phyloP scores from a whole-genome alignment of 1,284 basidiomycete genomes.

The Trichosporon asahii region DNA sequence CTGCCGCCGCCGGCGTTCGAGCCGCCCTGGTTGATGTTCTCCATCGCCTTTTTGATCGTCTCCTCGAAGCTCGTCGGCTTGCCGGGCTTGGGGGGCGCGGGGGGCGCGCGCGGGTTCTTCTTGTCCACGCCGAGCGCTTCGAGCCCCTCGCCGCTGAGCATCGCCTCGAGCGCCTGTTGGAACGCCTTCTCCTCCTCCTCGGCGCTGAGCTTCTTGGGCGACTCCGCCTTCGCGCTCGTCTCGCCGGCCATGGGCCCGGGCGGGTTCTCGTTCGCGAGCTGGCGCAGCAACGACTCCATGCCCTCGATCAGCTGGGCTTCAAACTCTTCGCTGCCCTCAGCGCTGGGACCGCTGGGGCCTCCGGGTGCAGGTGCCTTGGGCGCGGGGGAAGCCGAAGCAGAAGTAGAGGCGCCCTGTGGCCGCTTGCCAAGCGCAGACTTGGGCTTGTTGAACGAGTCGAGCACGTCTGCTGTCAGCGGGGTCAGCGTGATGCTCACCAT shows the following conservation, averaged over 20 bases:
- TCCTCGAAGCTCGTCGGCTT: conserved; percentile 63
- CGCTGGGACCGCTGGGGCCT: conserved; percentile 22
- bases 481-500: background rate
- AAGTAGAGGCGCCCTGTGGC: background rate
- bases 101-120: background rate
- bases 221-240: conserved; percentile 13
- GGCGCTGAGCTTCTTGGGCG: conserved; percentile 26
- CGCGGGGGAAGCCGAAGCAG: conserved; percentile 11
- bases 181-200: conserved; percentile 55
- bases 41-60: conserved; percentile 73
- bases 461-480: conserved; percentile 37
- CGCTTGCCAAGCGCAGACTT: conserved; percentile 18
- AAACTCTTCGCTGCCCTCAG: conserved; percentile 56
- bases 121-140: conserved; percentile 54
- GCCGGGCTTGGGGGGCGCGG: conserved; percentile 14
- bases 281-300: conserved; percentile 80
- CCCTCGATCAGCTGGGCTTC: conserved; percentile 69
- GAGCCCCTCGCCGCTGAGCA: conserved; percentile 66
- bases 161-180: conserved; percentile 69
- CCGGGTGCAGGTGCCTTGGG: conserved; percentile 13
- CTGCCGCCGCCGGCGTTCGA: conserved; percentile 34
- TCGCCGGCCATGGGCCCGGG: conserved; percentile 7
- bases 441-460: conserved; percentile 43
- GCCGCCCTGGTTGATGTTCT: conserved; percentile 63
- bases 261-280: conserved; percentile 57